Evolutionary conservation across 2,329 filamentous ascomycete species (phyloP).

Genomic region (Fusarium continuum): DNA sequence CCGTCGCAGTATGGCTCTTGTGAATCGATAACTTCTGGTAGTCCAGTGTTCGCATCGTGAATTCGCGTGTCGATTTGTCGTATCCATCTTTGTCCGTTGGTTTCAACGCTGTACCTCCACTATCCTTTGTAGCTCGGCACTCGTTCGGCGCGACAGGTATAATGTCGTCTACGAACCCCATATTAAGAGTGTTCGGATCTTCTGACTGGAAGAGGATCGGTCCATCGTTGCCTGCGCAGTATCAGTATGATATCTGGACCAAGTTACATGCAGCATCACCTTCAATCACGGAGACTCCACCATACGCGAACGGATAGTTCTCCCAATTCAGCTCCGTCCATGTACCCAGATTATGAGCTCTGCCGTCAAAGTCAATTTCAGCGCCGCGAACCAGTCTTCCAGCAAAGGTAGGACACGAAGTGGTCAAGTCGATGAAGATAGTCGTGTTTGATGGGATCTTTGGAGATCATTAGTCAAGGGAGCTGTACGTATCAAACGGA

Average conservation of each 20-base stretch:
- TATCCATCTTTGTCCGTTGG: conserved; percentile 33
- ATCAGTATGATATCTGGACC: not conserved
- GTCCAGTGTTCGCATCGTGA: conserved; percentile 10
- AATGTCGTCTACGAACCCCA: conserved; percentile 23
- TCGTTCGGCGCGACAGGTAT: conserved; percentile 14
- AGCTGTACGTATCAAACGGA: no score
- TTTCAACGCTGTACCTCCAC: conserved; percentile 17
- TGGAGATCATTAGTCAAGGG: rapidly evolving
- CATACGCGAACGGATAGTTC: conserved; percentile 23
- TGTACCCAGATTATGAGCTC: conserved; percentile 32
- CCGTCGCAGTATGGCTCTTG: conserved; percentile 20
- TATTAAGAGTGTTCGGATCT: conserved; percentile 9
- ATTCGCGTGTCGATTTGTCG: conserved; percentile 19
- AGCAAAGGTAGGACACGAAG: conserved; percentile 16
- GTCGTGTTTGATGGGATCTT: conserved; percentile 27
- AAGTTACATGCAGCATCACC: not conserved
- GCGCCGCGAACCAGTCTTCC: conserved; percentile 32
- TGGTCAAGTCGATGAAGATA: conserved; percentile 27
- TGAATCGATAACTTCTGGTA: conserved; percentile 19
- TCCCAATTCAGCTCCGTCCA: conserved; percentile 33
- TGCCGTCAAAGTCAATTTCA: conserved; percentile 19
- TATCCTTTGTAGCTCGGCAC: conserved; percentile 21
- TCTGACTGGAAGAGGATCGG: conserved; percentile 22
- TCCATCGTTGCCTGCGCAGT: conserved; percentile 25
- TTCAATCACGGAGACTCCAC: conserved; percentile 35